Evolutionary conservation across 1,284 basidiomycete genomes (phyloP).

Genomic region (Coniophora puteana): DNA sequence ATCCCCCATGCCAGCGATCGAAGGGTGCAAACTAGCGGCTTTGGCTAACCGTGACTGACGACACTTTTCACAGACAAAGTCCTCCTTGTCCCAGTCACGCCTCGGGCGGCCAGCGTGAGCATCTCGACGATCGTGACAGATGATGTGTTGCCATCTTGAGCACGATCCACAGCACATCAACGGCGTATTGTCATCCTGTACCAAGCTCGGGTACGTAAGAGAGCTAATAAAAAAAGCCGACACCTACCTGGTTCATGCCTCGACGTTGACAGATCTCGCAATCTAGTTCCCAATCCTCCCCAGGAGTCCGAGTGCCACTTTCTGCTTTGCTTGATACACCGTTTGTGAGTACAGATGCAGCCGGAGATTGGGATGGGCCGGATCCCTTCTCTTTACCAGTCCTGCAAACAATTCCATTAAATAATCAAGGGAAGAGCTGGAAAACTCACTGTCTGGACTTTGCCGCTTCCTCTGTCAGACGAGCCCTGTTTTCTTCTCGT

Average conservation of each 20-base stretch:
- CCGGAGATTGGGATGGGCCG: conserved; percentile 1
- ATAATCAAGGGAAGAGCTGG: neutral
- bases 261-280: conserved; percentile 77
- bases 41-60: conserved; percentile 13
- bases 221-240: neutral
- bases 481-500: conserved; percentile 38
- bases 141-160: conserved; percentile 79
- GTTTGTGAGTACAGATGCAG: conserved; percentile 21
- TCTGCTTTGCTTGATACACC: conserved; percentile 28
- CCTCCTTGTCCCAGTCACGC: conserved; percentile 70
- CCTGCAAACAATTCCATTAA: conserved; percentile 10
- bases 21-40: conserved; percentile 9
- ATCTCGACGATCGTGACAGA: conserved; percentile 71
- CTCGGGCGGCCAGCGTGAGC: conserved; percentile 48
- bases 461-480: conserved; percentile 6
- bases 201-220: conserved; percentile 5
- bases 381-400: conserved; percentile 6
- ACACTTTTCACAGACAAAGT: conserved; percentile 60
- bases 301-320: conserved; percentile 45
- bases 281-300: conserved; percentile 77
- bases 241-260: conserved; percentile 67
- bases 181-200: conserved; percentile 69
- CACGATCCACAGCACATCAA: conserved; percentile 80
- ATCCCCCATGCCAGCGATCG: conserved; percentile 8
- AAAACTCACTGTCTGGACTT: conserved; percentile 13